Conservation (phyloP, 177 flowering plant genomes). For the Vitis hybrid region DNA sequence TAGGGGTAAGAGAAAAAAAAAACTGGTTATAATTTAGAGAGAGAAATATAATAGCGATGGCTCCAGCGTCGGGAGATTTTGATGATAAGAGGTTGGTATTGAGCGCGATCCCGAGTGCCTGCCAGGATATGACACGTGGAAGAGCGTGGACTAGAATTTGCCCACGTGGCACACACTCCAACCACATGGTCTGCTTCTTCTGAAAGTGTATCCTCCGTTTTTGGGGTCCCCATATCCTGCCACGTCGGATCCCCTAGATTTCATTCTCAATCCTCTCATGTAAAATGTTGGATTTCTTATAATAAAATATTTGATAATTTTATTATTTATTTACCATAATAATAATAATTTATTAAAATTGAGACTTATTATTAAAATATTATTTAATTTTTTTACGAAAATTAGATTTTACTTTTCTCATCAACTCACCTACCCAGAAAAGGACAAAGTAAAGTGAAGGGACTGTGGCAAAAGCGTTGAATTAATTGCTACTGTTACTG, state of each 20-base stretch:
- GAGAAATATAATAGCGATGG: conserved; percentile 14
- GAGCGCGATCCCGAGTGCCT: conserved; percentile 67
- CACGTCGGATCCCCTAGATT: no score
- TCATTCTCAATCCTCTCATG: background rate
- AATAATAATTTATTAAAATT: no score
- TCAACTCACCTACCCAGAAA: no score
- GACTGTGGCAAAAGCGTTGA: no score
- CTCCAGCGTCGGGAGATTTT: conserved; percentile 4
- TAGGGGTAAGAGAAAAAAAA: conserved; percentile 1
- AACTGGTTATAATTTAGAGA: conserved; percentile 1
- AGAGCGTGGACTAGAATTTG: conserved; percentile 13
- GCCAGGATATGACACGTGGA: conserved; percentile 63
- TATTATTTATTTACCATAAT: background rate
- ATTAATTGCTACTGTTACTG: no score
- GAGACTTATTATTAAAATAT: no score
- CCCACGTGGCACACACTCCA: conserved; percentile 38
- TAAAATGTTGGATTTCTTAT: background rate
- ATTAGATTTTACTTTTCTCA: no score
- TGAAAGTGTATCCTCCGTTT: background rate
- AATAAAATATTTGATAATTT: background rate
- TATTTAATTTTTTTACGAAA: no score
- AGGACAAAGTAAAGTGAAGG: no score
- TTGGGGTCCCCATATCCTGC: conserved; percentile 18
- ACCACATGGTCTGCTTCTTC: conserved; percentile 48
- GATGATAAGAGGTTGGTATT: conserved; percentile 72